Percentiles rank a stretch among this genome's conserved stretches.
Conservation (phyloP, 306 rosid species). For the Luffa aegyptiaca region DNA sequence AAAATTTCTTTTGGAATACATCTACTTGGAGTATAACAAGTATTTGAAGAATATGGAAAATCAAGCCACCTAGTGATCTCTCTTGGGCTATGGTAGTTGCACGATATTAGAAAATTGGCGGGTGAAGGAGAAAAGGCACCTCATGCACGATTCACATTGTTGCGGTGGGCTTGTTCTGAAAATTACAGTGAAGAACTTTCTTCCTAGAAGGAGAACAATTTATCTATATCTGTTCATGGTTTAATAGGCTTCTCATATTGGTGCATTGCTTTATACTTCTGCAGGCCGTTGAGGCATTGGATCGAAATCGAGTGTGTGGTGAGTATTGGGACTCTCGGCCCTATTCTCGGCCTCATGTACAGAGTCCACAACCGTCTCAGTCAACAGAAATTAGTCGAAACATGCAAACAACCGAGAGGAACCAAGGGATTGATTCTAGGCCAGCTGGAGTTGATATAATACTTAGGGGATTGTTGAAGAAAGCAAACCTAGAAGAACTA, state of each 20-base stretch:
- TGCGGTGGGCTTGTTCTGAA: background rate
- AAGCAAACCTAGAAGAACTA: conserved; percentile 65
- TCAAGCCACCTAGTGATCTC: background rate
- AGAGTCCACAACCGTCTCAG: conserved; percentile 51
- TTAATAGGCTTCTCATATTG: background rate
- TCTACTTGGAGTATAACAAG: background rate
- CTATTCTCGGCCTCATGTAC: conserved; percentile 81
- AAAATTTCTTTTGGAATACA: background rate
- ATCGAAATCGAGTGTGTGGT: conserved; percentile 58
- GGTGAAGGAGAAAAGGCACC: background rate
- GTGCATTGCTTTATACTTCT: background rate
- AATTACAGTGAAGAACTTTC: background rate
- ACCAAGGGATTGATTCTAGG: conserved; percentile 11
- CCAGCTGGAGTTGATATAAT: conserved; percentile 24
- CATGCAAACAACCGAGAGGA: background rate
- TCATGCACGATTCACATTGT: background rate
- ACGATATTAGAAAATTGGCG: background rate
- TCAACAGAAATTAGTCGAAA: conserved; percentile 25
- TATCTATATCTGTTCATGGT: background rate
- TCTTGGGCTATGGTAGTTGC: background rate
- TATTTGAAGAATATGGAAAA: background rate
- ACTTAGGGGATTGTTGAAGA: conserved; percentile 48
- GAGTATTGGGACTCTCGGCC: conserved; percentile 98
- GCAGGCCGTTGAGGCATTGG: conserved; percentile 93
- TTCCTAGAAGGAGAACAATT: background rate